phyloP scores from a whole-genome alignment of 768 basidiomycete species.

The Collybiopsis confluens region DNA sequence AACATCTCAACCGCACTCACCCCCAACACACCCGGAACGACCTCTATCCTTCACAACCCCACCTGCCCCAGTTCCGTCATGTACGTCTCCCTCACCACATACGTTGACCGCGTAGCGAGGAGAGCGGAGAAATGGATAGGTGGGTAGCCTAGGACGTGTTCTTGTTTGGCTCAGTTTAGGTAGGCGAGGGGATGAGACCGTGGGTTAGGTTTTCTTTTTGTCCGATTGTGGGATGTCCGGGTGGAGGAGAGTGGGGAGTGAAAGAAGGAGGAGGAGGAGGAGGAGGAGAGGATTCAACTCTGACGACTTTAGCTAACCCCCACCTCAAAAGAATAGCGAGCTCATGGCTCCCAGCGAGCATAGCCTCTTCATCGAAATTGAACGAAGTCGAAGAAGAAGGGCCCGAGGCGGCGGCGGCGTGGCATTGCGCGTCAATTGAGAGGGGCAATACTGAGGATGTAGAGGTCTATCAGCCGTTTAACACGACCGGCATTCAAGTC shows the following conservation, averaged over 20 bases:
- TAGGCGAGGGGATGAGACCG: slow-evolving; percentile 1
- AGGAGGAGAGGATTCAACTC: slow-evolving; percentile 43
- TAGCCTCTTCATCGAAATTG: slow-evolving; percentile 59
- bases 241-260: no score
- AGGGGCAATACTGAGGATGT: not conserved
- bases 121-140: slow-evolving; percentile 70
- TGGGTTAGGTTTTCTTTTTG: not conserved
- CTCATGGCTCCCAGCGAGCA: slow-evolving; percentile 81
- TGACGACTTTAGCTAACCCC: slow-evolving; percentile 78
- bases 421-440: not conserved
- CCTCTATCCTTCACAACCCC: slow-evolving; percentile 12
- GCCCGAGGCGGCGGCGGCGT: no score
- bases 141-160: slow-evolving; percentile 50
- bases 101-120: slow-evolving; percentile 23
- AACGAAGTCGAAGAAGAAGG: no score
- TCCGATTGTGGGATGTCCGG: no score
- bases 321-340: slow-evolving; percentile 91
- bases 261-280: not conserved
- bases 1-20: slow-evolving; percentile 65
- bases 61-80: not conserved
- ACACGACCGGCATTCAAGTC: not conserved
- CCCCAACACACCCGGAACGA: slow-evolving; percentile 48
- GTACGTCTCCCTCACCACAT: not conserved
- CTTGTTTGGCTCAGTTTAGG: slow-evolving; percentile 3
- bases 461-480: not conserved